phyloP scores from a whole-genome alignment of 768 basidiomycete genomes.

The Hygrophorus pudorinus region DNA sequence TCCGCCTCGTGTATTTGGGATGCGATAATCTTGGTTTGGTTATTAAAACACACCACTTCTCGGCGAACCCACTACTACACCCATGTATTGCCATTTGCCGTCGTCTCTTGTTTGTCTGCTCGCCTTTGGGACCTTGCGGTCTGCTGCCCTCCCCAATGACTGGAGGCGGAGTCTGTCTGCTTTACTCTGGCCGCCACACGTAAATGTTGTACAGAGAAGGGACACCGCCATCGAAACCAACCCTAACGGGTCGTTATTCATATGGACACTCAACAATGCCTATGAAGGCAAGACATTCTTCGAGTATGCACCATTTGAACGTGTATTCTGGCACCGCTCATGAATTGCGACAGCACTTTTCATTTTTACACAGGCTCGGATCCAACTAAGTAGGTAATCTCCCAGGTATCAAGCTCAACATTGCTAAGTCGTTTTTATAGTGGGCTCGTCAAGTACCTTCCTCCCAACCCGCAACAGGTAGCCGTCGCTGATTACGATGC shows the following conservation, averaged over 20 bases:
- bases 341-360: slow-evolving; percentile 33
- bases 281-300: slow-evolving; percentile 63
- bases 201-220: neutral
- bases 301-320: slow-evolving; percentile 34
- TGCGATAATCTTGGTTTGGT: too few relatives aligned
- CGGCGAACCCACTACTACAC: neutral
- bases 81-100: neutral
- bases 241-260: slow-evolving; percentile 37
- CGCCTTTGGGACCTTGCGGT: neutral
- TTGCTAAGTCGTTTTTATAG: slow-evolving; percentile 25
- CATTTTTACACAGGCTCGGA: slow-evolving; percentile 50
- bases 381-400: slow-evolving; percentile 51
- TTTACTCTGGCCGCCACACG: neutral
- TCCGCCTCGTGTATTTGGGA: too few relatives aligned
- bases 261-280: slow-evolving; percentile 62
- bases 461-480: neutral
- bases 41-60: neutral
- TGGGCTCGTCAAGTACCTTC: slow-evolving; percentile 58
- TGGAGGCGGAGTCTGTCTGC: neutral
- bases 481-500: neutral
- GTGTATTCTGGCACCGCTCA: neutral
- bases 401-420: neutral
- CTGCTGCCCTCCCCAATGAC: slow-evolving; percentile 2
- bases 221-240: slow-evolving; percentile 23
- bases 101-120: slow-evolving; percentile 1